Conservation (phyloP, 805 yeast species). For the Zygoascus biomembranicola region DNA sequence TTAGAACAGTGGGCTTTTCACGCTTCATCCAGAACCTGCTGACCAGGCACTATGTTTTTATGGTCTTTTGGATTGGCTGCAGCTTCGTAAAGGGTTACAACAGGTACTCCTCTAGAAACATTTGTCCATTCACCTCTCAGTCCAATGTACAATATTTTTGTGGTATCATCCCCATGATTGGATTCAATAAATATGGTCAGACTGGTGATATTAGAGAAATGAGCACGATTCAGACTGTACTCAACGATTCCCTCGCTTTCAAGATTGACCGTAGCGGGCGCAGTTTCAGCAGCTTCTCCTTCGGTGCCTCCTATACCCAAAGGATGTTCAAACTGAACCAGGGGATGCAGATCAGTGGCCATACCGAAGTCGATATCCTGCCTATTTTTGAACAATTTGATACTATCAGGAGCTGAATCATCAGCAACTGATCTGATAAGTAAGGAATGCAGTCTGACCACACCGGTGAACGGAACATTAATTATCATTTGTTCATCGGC, state of each 20-base stretch:
- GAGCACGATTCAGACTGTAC: slow-evolving; percentile 68
- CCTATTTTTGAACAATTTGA: slow-evolving; percentile 67
- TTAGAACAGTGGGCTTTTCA: too few species aligned
- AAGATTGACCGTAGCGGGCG: slow-evolving; percentile 5
- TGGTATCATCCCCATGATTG: slow-evolving; percentile 52
- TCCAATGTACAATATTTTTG: slow-evolving; percentile 62
- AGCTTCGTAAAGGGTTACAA: slow-evolving; percentile 72
- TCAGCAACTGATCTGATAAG: slow-evolving; percentile 58
- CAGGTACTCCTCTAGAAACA: slow-evolving; percentile 52
- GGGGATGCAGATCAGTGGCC: slow-evolving; percentile 40
- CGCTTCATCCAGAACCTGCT: slow-evolving; percentile 8
- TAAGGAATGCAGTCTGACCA: slow-evolving; percentile 66
- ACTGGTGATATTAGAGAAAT: slow-evolving; percentile 60
- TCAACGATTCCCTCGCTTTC: slow-evolving; percentile 59
- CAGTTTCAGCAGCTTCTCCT: slow-evolving; percentile 16
- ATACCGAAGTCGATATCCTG: slow-evolving; percentile 65
- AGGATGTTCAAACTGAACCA: slow-evolving; percentile 55
- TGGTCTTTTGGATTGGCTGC: slow-evolving; percentile 94
- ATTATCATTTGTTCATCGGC: slow-evolving; percentile 75
- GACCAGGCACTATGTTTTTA: slow-evolving; percentile 29
- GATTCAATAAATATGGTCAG: slow-evolving; percentile 61
- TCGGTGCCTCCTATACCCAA: slow-evolving; percentile 36
- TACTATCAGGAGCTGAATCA: slow-evolving; percentile 56
- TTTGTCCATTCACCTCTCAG: slow-evolving; percentile 51
- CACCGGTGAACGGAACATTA: slow-evolving; percentile 70